Conservation (phyloP, 176 grass and related monocot genomes). For the Aegilops sharonensis region DNA sequence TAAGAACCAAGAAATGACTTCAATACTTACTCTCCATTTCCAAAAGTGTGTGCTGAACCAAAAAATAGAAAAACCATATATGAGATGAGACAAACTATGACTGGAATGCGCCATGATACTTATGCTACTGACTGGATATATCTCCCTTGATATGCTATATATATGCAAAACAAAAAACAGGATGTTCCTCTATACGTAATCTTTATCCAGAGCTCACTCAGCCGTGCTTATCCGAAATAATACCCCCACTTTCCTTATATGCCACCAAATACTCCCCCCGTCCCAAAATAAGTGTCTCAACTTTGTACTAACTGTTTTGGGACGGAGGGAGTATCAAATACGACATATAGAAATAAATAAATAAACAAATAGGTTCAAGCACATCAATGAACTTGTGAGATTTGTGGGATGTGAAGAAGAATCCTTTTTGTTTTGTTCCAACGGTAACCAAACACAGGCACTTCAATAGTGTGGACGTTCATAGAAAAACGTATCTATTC, state of each 20-base stretch:
- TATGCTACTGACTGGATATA: not conserved
- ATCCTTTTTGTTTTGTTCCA: not conserved
- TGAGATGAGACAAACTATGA: constrained; percentile 2
- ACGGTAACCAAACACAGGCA: not conserved
- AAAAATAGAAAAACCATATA: not conserved
- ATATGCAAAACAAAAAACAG: not conserved
- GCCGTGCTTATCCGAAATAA: not conserved
- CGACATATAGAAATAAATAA: not conserved
- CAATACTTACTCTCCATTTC: constrained; percentile 7
- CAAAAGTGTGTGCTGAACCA: not conserved
- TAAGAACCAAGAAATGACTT: not conserved
- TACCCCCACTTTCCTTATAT: not conserved
- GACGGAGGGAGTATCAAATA: not conserved
- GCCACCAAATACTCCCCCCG: not conserved
- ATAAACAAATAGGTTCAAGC: not conserved
- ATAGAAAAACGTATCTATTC: not conserved
- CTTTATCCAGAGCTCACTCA: not conserved
- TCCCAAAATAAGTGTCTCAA: too few relatives aligned
- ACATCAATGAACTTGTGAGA: not conserved
- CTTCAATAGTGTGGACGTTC: not conserved
- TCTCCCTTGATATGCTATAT: not conserved
- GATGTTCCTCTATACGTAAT: not conserved
- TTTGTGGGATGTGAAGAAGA: not conserved
- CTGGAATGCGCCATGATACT: not conserved
- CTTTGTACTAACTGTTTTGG: too few relatives aligned